Base-by-base conservation (phyloP, 768 basidiomycete species). In the Auriculariales sp. region DNA sequence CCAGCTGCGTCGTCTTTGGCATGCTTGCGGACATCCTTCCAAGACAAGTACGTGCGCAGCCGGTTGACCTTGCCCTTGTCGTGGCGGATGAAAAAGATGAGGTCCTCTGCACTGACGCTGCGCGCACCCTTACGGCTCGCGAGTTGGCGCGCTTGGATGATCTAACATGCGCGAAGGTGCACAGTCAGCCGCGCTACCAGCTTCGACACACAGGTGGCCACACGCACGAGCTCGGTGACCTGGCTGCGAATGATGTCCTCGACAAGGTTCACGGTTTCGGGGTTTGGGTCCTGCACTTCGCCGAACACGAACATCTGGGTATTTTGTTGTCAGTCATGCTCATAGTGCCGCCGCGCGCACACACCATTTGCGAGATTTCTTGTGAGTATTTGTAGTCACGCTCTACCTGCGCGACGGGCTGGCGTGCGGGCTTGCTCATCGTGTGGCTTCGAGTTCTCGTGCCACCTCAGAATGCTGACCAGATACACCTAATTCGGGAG, bases 11-110 rank as follows among this genome's bases (percentile, higher is more conserved):
- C 86, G 58, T 95, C 89, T 61, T 94, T 94, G 3, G 90, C 90
- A 52, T 90, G 87, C 58, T 94, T 95, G 12, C 93, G 77, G 15
- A 97, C 93, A 56, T 95, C 93, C 59, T 94, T 95, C 93, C 93
- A 98, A 0, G 87, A 89, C 22, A 98, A 74, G 60, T 95, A 98
- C 9, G 89, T 94, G 29, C 90, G 69, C 27, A 98, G 70, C 36
- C 93, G 74, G 65, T 95, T 94, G 54, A 98, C 89, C 63, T 94
- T 95, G 6, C 84, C 86, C 55, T 87, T 70, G 67, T 98, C 93
- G 57, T 94, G 84, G 4, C 93, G 81, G 59, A 98, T 91, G 59
- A 95, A 81, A 57, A 95, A 97, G 56, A 98, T 90, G 49, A 98
- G 81, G 64, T 98, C 93, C 64, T 98, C 93, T 0, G 91, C 84